Conservation (phyloP, 352 stramenopile species). For the Phytophthora citricola region DNA sequence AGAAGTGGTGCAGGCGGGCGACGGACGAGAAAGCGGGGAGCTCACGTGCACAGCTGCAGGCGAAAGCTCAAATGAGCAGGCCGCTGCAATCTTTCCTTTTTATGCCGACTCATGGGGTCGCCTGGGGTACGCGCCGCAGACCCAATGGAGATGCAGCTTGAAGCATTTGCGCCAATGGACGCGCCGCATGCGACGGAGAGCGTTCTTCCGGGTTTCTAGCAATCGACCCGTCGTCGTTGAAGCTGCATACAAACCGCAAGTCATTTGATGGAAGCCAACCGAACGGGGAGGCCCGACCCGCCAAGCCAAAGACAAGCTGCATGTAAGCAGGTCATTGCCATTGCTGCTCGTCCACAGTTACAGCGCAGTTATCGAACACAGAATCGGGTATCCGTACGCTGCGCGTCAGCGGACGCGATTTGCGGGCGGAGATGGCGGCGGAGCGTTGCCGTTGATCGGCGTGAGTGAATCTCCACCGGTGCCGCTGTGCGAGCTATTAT, state of each 20-base stretch:
- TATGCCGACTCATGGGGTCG: slow-evolving; percentile 10
- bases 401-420: not conserved
- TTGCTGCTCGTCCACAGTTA: slow-evolving; percentile 16
- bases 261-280: slow-evolving; percentile 22
- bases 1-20: not conserved
- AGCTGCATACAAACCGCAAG: slow-evolving; percentile 26
- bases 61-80: slow-evolving; percentile 77
- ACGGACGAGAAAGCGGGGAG: slow-evolving; percentile 11
- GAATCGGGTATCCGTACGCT: not conserved
- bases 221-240: slow-evolving; percentile 26
- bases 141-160: slow-evolving; percentile 25
- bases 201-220: slow-evolving; percentile 33
- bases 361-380: slow-evolving; percentile 10
- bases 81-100: slow-evolving; percentile 43
- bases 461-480: slow-evolving; percentile 12
- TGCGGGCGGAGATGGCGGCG: not conserved
- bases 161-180: slow-evolving; percentile 37
- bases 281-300: slow-evolving; percentile 14
- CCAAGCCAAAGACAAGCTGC: slow-evolving; percentile 10
- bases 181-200: slow-evolving; percentile 29
- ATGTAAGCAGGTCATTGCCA: not conserved
- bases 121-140: not conserved
- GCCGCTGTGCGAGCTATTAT: not conserved
- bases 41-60: slow-evolving; percentile 51
- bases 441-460: slow-evolving; percentile 6